Evolutionary conservation across 768 basidiomycete species (phyloP).

Genomic region (Agaricus blazei): DNA sequence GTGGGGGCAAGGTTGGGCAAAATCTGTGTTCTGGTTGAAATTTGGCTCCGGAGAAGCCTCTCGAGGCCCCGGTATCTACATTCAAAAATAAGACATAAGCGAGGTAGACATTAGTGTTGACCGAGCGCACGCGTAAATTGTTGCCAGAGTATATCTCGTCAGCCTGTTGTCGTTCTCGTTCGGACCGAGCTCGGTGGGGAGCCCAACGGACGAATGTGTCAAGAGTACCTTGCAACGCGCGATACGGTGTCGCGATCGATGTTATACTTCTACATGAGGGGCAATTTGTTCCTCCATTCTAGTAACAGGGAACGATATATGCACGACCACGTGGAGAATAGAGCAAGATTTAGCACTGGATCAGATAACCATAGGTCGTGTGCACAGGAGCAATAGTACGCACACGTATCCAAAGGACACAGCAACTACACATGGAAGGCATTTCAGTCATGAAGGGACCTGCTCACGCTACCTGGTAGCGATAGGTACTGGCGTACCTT

Average conservation of each 20-base stretch:
- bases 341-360: background rate
- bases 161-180: slow-evolving; percentile 72
- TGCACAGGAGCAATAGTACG: slow-evolving; percentile 27
- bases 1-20: slow-evolving; percentile 76
- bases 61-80: slow-evolving; percentile 69
- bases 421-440: slow-evolving; percentile 47
- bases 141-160: slow-evolving; percentile 72
- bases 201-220: slow-evolving; percentile 68
- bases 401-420: slow-evolving; percentile 78
- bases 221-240: slow-evolving; percentile 66
- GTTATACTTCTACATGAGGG: slow-evolving; percentile 76
- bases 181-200: slow-evolving; percentile 62
- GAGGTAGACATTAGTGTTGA: background rate
- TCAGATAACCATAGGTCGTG: background rate
- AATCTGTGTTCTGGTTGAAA: slow-evolving; percentile 58
- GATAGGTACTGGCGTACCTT: slow-evolving; percentile 43
- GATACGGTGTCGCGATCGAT: slow-evolving; percentile 64
- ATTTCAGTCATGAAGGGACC: slow-evolving; percentile 3
- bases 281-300: slow-evolving; percentile 86
- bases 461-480: background rate
- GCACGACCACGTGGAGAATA: background rate
- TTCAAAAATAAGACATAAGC: background rate
- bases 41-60: slow-evolving; percentile 75
- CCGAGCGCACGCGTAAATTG: slow-evolving; percentile 54
- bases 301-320: slow-evolving; percentile 11